Base-by-base conservation (phyloP, 495 filamentous ascomycete species). In the Rhypophila decipiens region DNA sequence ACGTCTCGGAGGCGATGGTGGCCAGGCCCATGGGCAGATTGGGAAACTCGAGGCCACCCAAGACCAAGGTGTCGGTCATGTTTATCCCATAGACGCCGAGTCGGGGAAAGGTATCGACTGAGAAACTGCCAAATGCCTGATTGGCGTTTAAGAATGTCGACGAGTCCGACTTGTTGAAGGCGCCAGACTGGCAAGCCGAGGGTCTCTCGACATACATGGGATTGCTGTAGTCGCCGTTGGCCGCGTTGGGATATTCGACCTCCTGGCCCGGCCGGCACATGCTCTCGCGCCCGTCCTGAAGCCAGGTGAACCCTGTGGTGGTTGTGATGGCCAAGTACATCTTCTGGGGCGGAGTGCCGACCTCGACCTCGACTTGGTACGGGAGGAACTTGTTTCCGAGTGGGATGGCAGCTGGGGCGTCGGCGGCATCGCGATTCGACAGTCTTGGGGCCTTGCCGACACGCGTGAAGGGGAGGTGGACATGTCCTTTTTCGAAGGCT, bases 1-100 rank as follows among this genome's bases (percentile, higher is more conserved):
- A 58, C n/a, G n/a, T n/a, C 24, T 78, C 82, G 9, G 57, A 70
- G 2, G 82, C 80, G 0, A 61, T 47, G 42, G 75, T 74, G 0
- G 82, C 88, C 46, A 93, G 67, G 1, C 87, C 90, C 64, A 95
- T 86, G 54, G 90, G 81, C 36, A 90, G 76, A 46, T 75, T 66
- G 20, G 73, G 67, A 22, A 95, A 52, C 2, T 63, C 75, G 21
- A 73, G 59, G 23, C 74, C 79, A 15, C 79, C 84, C 46, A 95
- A 74, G 4, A 58, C 53, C 22, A 95, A 67, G 2, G 67, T 79
- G 56, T 95, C 89, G 4, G 73, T 81, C 19, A 77, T 78, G 63
- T 94, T 93, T 53, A 79, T 77, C 8, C 89, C 89, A 2, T 53
- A 39, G 0, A 82, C 79, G 20, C 69, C 78, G 2, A 79, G 75